These are phyloP conservation scores for Fusarium udum DNA, from an alignment of 2,329 filamentous ascomycete genomes.

Conservation along the genomic window DNA sequence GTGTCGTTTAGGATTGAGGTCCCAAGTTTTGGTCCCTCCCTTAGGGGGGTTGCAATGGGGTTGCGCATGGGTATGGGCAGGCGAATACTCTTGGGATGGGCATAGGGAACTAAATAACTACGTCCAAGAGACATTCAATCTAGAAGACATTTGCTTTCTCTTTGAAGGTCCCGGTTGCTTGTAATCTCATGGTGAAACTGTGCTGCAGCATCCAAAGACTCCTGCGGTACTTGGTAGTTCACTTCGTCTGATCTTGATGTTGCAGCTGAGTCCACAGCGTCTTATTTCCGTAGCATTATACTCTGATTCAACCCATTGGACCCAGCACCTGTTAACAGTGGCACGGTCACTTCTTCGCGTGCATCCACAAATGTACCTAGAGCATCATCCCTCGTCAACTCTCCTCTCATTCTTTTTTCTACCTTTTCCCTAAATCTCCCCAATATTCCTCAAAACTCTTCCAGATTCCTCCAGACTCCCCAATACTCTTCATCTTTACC, in stretches of 20 bases:
- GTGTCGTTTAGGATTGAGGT: fast-evolving
- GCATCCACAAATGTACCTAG: no score
- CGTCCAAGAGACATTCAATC: neutral
- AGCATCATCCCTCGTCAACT: fast-evolving
- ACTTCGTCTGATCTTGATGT: neutral
- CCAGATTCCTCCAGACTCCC: neutral
- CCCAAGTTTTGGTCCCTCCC: neutral
- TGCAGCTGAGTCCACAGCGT: no score
- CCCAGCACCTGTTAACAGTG: neutral
- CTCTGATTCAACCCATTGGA: no score
- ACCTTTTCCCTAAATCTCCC: neutral
- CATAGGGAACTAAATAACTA: neutral
- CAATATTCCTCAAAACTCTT: neutral
- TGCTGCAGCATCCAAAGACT: fast-evolving
- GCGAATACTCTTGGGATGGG: neutral
- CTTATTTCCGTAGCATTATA: neutral
- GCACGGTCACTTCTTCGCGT: no score
- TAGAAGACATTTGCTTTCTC: fast-evolving
- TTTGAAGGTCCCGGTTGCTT: fast-evolving
- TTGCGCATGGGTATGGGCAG: neutral
- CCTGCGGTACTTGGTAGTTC: fast-evolving
- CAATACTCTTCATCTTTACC: neutral
- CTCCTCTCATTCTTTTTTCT: fast-evolving
- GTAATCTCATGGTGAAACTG: fast-evolving
- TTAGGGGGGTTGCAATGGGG: fast-evolving